Conservation (phyloP, 139 green algal genomes). For the Asterochloris erici region DNA sequence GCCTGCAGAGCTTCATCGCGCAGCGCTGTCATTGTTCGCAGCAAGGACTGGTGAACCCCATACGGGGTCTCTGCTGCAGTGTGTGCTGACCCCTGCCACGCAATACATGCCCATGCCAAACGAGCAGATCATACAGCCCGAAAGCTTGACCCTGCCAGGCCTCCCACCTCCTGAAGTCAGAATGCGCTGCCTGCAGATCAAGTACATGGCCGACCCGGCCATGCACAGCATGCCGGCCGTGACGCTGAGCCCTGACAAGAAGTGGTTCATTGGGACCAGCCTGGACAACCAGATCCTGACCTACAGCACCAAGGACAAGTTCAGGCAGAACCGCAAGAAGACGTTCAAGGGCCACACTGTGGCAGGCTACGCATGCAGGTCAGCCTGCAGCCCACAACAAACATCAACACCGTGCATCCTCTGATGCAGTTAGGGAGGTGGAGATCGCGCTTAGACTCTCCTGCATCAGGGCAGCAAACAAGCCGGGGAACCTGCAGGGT, state of each 20-base stretch:
- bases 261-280: constrained; percentile 70
- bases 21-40: too few species aligned
- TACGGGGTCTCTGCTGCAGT: constrained; percentile 92
- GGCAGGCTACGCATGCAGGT: constrained; percentile 82
- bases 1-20: too few species aligned
- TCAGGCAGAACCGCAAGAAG: constrained; percentile 95
- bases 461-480: too few species aligned
- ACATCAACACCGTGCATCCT: background rate
- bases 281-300: constrained; percentile 87
- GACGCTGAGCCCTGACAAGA: constrained; percentile 66
- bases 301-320: constrained; percentile 84
- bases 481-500: too few species aligned
- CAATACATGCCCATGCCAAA: constrained; percentile 92
- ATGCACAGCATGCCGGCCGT: constrained; percentile 95
- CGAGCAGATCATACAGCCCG: constrained; percentile 52
- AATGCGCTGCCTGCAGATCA: constrained; percentile 48
- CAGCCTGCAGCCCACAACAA: constrained; percentile 27
- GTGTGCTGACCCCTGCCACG: constrained; percentile 88
- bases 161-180: too few species aligned
- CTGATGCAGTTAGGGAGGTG: background rate
- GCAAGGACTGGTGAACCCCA: too few species aligned
- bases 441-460: background rate
- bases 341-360: constrained; percentile 90
- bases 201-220: constrained; percentile 91
- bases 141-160: too few species aligned